Base-by-base conservation (phyloP, 2,329 filamentous ascomycete species). In the Whalleya microplaca region DNA sequence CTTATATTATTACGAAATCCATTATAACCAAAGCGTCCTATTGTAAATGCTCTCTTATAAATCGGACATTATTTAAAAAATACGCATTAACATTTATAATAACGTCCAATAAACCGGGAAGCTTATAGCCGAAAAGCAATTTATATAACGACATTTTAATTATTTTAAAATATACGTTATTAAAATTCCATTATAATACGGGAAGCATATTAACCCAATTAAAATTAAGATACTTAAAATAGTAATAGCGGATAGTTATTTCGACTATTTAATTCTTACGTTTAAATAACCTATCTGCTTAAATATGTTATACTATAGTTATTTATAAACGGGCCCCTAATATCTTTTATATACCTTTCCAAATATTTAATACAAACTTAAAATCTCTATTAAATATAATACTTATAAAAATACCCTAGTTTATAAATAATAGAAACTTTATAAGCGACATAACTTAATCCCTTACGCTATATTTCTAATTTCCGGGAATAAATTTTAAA, bases 241-340 rank as follows among this genome's bases (percentile, higher is more conserved):
- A 48, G 9, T 27, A 27, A 27, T 4, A 27, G 9, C 3, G 21
- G 18, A 41, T 42, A 1, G 8, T 9, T 73, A 73, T 52, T 65
- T 62, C 7, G 70, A 72, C 41, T 72, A 64, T 58, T 59, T 45
- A 20, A 45, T 19, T 45, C 21, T 45, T 45, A 5, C 21, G 16
- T 45, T 45, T 6, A 45, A 20, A 45, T 20, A 45, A 23, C 9
- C 21, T 20, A 20, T 45, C 6, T 45, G 21, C 21, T 20, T 45
- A 45, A 21, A 45, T 20, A 45, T 45, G 21, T 4, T 27, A 27
- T 9, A 9, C 9, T 4, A 9, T 27, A 4, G 9, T 27, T 27
- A 27, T 27, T 4, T 9, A 9, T 4, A 27, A 4, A 27, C 23
- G 23, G 4, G 23, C 9, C 4, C 23, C 23, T 27, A 27, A 9